Conservation (phyloP, 768 basidiomycete genomes). For the Phylloporus sp. region DNA sequence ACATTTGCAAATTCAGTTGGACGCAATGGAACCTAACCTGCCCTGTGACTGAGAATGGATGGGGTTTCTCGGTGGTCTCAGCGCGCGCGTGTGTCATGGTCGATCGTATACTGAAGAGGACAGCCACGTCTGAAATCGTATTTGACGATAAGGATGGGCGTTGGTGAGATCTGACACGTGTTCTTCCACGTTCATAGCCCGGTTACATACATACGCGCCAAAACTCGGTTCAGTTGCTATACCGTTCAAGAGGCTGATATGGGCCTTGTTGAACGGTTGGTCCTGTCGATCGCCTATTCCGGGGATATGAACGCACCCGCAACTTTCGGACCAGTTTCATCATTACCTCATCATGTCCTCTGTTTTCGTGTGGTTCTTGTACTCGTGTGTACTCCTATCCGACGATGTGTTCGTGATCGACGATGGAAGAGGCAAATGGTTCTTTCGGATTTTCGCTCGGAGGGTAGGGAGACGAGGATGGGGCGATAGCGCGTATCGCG, state of each 20-base stretch:
- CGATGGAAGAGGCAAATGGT: too few species aligned
- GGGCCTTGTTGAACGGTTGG: neutral
- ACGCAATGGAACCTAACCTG: neutral
- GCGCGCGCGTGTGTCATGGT: neutral
- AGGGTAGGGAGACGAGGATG: neutral
- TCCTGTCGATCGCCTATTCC: constrained; percentile 18
- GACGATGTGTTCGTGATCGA: too few species aligned
- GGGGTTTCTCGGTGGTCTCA: neutral
- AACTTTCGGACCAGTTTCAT: constrained; percentile 24
- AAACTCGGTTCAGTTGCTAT: constrained; percentile 2
- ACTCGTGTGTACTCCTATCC: too few species aligned
- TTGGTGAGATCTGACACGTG: constrained; percentile 20
- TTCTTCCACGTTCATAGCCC: constrained; percentile 11
- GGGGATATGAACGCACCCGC: constrained; percentile 17
- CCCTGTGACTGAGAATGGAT: neutral
- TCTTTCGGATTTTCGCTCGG: too few species aligned
- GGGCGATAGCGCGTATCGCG: constrained; percentile 22
- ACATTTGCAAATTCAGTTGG: constrained; percentile 15
- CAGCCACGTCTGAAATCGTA: constrained; percentile 7
- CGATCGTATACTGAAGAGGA: neutral
- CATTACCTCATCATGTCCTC: constrained; percentile 26
- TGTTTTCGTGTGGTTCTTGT: constrained; percentile 28
- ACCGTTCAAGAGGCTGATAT: constrained; percentile 5
- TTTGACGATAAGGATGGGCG: constrained; percentile 26
- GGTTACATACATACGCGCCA: neutral